Percentiles rank a stretch among this genome's conserved stretches.
These are phyloP conservation scores for Colletotrichum sp. DNA, from an alignment of 2,329 filamentous ascomycete genomes.

Conservation along the genomic window DNA sequence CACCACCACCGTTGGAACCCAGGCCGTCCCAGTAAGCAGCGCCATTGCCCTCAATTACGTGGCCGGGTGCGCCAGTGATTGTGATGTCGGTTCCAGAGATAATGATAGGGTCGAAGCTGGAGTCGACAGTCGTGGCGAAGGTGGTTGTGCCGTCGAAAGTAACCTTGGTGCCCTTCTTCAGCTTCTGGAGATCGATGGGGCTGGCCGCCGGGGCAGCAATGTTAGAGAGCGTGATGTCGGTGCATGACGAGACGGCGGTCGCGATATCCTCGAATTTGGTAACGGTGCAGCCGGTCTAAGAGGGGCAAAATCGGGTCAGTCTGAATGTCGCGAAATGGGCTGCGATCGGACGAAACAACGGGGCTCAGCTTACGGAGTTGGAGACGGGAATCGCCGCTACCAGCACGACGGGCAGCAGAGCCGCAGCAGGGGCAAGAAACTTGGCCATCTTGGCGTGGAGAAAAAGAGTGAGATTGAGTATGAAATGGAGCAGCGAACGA, in stretches of 20 bases:
- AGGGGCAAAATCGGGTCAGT: background rate
- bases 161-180: background rate
- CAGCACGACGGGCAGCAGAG: conserved; percentile 9
- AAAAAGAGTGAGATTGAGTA: background rate
- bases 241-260: conserved; percentile 8
- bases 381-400: background rate
- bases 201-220: conserved; percentile 5
- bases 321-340: background rate
- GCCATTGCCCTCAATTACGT: conserved; percentile 18
- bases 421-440: background rate
- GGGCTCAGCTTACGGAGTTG: background rate
- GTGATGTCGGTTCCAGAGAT: conserved; percentile 13
- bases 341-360: background rate
- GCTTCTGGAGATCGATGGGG: conserved; percentile 8
- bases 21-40: conserved; percentile 16
- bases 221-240: conserved; percentile 12
- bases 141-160: conserved; percentile 16
- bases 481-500: background rate
- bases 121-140: background rate
- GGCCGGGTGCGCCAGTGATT: conserved; percentile 7
- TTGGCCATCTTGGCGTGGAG: conserved; percentile 16
- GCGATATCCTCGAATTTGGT: conserved; percentile 7
- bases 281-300: conserved; percentile 1
- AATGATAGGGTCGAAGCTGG: conserved; percentile 9
- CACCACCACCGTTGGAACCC: conserved; percentile 15